Conservation (phyloP, 2,329 filamentous ascomycete genomes). For the Cercospora canescens region DNA sequence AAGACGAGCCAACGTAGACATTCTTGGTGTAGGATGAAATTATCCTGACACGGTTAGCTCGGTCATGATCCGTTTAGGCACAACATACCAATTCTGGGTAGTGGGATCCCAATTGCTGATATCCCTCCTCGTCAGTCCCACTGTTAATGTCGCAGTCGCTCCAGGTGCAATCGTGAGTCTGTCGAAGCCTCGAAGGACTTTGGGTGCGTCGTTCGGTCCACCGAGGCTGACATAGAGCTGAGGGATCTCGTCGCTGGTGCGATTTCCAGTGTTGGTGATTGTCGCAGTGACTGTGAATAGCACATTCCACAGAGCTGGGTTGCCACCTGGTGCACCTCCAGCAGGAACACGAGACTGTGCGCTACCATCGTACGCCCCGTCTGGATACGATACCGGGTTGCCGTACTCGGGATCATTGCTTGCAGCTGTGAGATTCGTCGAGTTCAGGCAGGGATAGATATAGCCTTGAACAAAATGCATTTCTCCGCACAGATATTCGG, state of each 20-base stretch:
- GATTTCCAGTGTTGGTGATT: slow-evolving; percentile 63
- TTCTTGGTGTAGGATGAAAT: slow-evolving; percentile 24
- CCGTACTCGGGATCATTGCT: not conserved
- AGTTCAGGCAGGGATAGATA: not conserved
- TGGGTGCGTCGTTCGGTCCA: slow-evolving; percentile 48
- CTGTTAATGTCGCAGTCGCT: slow-evolving; percentile 19
- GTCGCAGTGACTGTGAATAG: slow-evolving; percentile 58
- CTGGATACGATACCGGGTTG: not conserved
- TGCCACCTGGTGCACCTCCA: slow-evolving; percentile 33
- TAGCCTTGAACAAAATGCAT: not conserved
- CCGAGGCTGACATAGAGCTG: slow-evolving; percentile 52
- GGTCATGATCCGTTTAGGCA: not conserved
- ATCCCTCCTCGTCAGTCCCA: slow-evolving; percentile 25
- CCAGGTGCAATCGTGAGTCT: slow-evolving; percentile 35
- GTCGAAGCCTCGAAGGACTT: slow-evolving; percentile 41
- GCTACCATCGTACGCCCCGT: not conserved
- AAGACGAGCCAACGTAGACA: slow-evolving; percentile 33
- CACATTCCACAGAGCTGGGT: slow-evolving; percentile 61
- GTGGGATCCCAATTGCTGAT: slow-evolving; percentile 27
- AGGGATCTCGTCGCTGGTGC: slow-evolving; percentile 54
- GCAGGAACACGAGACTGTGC: not conserved
- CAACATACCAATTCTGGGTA: slow-evolving; percentile 49
- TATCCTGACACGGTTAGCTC: not conserved
- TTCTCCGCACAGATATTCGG: not conserved
- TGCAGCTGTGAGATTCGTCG: not conserved